phyloP scores from a whole-genome alignment of 768 basidiomycete species.

The Clitopilus passeckerianus region DNA sequence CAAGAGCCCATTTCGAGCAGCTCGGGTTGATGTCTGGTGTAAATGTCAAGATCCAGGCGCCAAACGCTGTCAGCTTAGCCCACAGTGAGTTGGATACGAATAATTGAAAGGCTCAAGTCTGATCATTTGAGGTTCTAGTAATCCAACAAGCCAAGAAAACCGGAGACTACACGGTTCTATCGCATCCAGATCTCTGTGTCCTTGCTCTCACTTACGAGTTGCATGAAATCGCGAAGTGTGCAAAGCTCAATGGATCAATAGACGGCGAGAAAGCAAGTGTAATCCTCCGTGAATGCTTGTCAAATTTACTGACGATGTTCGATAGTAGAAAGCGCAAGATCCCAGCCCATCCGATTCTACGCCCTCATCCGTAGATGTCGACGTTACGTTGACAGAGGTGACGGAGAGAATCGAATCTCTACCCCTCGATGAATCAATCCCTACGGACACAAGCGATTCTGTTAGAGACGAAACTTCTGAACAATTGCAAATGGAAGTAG shows the following conservation, averaged over 20 bases:
- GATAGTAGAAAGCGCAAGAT: constrained; percentile 24
- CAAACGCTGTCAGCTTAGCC: constrained; percentile 64
- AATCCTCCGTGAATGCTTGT: background rate
- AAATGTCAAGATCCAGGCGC: constrained; percentile 62
- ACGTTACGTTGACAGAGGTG: constrained; percentile 9
- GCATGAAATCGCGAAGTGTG: constrained; percentile 47
- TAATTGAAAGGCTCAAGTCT: background rate
- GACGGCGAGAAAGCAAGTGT: constrained; percentile 19
- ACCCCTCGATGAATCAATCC: constrained; percentile 2
- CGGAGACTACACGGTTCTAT: constrained; percentile 91
- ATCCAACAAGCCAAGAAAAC: constrained; percentile 92
- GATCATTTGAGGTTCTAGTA: constrained; percentile 41
- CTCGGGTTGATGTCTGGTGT: constrained; percentile 75
- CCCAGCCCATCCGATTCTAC: constrained; percentile 1
- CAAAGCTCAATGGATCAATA: constrained; percentile 20
- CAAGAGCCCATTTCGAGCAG: constrained; percentile 80
- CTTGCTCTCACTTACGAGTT: constrained; percentile 84
- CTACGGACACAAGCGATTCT: constrained; percentile 2
- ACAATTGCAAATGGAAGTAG: constrained; percentile 8
- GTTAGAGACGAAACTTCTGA: constrained; percentile 9
- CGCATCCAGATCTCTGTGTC: constrained; percentile 85
- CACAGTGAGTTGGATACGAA: constrained; percentile 38
- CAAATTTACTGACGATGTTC: constrained; percentile 13
- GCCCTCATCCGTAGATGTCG: constrained; percentile 3
- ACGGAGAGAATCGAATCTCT: constrained; percentile 11